Base-by-base conservation (phyloP, 2,329 filamentous ascomycete genomes). In the Teratosphaeria epicoccoides region DNA sequence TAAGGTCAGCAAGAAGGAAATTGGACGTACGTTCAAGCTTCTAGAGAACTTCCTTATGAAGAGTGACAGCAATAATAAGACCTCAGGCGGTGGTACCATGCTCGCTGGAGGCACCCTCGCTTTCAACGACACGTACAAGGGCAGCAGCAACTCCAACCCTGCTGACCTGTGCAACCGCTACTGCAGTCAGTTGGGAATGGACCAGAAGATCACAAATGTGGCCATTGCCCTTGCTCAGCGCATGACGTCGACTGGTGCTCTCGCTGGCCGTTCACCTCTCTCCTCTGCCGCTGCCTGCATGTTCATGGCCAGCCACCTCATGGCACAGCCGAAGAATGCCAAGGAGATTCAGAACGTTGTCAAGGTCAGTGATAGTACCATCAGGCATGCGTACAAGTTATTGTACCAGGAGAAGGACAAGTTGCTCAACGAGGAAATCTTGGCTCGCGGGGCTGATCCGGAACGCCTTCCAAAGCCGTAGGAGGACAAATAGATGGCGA, bases 261-360 rank as follows among this genome's bases (percentile, higher is more conserved):
- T 97, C 54, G 90, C 91, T 29, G 93, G 93, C 59, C 88, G 93
- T 54, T 97, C 91, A 52, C 93, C 93, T 20, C 76, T 98, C 47
- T 96, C 91, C 1, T 88, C 94, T 55, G 91, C 94, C 6, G 91
- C 90, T 17, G 90, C 93, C 26, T 95, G 89, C 68, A 96, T 98
- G 69, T 98, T 93, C 76, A 93, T 97, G 82, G 87, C 91, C 3
- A 89, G 88, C 25, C 83, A 91, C 64, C 77, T 97, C 33, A 85
- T 95, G 73, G 87, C 84, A 51, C 81, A 93, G 59, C 76, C 82
- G 20, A 87, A 86, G 63, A 76, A 81, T 6, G 85, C 88, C n/a
- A 90, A 90, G 68, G 86, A 94, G 55, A 96, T 98, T 61, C 87
- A 88, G 4, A 70, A 72, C 23, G 84, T 93, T 17, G 88, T 87